Evolutionary conservation across 129 eudicot species (phyloP).

Genomic region (Saussurea involucrata): DNA sequence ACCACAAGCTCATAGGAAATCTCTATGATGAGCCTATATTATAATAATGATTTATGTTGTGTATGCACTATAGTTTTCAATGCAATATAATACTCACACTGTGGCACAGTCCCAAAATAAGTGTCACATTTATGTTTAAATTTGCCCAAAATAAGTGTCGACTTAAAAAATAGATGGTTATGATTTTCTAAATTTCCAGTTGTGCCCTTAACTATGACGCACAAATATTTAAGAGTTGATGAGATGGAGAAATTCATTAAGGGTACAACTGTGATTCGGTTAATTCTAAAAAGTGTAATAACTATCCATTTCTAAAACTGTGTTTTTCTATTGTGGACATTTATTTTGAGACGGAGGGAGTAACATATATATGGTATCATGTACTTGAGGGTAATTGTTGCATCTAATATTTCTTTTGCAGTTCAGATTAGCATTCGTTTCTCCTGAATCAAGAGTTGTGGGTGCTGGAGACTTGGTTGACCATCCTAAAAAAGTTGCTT

Average conservation of each 20-base stretch:
- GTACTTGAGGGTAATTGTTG: not conserved
- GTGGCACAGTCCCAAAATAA: not conserved
- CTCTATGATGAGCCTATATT: not conserved
- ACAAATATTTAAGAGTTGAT: not conserved
- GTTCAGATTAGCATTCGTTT: slow-evolving; percentile 73
- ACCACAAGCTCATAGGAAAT: not conserved
- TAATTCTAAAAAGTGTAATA: not conserved
- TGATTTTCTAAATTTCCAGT: not conserved
- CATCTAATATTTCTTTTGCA: slow-evolving; percentile 23
- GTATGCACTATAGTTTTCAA: not conserved
- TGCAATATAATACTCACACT: not conserved
- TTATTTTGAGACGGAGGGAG: not conserved
- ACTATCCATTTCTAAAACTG: not conserved
- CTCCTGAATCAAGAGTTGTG: slow-evolving; percentile 87
- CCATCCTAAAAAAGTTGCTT: slow-evolving; percentile 64
- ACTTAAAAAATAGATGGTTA: not conserved
- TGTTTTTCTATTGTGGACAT: not conserved
- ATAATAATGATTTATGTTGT: too few relatives aligned
- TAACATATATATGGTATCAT: not conserved
- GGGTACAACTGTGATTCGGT: not conserved
- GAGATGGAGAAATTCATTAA: not conserved
- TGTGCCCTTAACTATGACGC: not conserved
- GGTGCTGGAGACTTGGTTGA: slow-evolving; percentile 96
- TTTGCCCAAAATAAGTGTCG: not conserved
- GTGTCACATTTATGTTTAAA: not conserved